Base-by-base conservation (phyloP, 352 stramenopile species). In the Globisporangium spinosum region DNA sequence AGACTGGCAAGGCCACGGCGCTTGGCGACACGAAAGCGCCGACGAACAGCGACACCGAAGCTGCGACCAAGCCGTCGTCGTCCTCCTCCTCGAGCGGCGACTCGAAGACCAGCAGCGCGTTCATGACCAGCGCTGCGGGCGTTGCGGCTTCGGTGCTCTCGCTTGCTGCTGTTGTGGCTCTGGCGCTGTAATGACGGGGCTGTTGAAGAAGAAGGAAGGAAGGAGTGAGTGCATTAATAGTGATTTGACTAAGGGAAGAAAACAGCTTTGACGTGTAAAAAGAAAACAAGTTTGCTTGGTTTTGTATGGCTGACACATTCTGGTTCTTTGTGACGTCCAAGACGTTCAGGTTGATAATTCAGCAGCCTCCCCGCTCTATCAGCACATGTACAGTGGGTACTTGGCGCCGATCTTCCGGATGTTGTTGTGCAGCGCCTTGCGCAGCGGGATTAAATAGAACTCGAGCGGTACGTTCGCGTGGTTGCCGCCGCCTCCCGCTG, bases 371-470 rank as follows among this genome's bases (percentile, higher is more conserved):
- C 43, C 22, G 9, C 13, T 3, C 35, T 3, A 59, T 87, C 67
- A 92, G 71, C 78, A 90, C 75, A 88, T 87, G 67, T 92, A 95
- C 22, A 87, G 71, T 25, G 79, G 71, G 58, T 93, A 95, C 73
- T 90, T 88, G 45, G 75, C 75, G 27, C 85, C 85, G 53, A 95
- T 78, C 62, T 80, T 83, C 62, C 71, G 71, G 23, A 95, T 95
- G 65, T 95, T 95, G 68, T 74, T 75, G 58, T 92, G 84, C 57
- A 95, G 66, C 8, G 85, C 85, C 62, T 87, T 85, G n/a, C 86
- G 82, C 40, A 95, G 43, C 1, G 87, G 87, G 7, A 93, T 80
- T 15, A 94, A 65, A 69, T 93, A 95, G 51, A 91, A 90, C 57
- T 93, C 85, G 20, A 92, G 77, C 12, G 81, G 79, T 29, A 85